These are phyloP conservation scores for Scopulariopsis brevicaulis DNA, from an alignment of 2,329 filamentous ascomycete genomes.

Conservation along the genomic window DNA sequence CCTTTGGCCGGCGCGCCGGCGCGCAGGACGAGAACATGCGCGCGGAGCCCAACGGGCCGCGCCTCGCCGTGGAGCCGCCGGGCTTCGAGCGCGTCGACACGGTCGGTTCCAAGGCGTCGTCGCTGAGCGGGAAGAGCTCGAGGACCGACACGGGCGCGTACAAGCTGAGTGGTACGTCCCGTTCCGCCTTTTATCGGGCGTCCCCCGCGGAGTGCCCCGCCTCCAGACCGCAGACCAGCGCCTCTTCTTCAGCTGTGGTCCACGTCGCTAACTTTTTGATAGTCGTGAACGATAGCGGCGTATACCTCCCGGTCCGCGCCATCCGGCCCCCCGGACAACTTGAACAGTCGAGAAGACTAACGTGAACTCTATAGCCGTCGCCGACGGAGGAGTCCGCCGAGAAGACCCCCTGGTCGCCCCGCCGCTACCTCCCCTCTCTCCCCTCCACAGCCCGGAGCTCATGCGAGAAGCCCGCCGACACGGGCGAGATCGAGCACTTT, in stretches of 20 bases:
- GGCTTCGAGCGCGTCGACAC: constrained; percentile 53
- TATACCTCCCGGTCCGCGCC: constrained; percentile 73
- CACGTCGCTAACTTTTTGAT: constrained; percentile 6
- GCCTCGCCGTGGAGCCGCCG: constrained; percentile 13
- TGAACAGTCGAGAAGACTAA: background rate
- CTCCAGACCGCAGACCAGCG: background rate
- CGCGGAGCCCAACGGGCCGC: constrained; percentile 27
- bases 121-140: constrained; percentile 49
- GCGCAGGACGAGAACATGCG: constrained; percentile 39
- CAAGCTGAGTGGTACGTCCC: constrained; percentile 65
- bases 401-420: constrained; percentile 41
- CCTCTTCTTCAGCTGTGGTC: background rate
- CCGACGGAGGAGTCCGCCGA: constrained; percentile 74
- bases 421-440: constrained; percentile 27
- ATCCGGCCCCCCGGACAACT: background rate
- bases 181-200: constrained; percentile 1
- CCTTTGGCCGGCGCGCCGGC: constrained; percentile 51
- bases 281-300: constrained; percentile 95
- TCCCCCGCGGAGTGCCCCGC: background rate
- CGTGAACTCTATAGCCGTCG: constrained; percentile 50
- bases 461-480: constrained; percentile 45
- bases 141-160: constrained; percentile 60
- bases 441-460: constrained; percentile 38
- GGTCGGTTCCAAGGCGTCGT: constrained; percentile 44
- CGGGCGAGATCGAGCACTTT: constrained; percentile 83